Evolutionary conservation across 176 grass and related monocot species (phyloP).

Genomic region (Ananas comosus): DNA sequence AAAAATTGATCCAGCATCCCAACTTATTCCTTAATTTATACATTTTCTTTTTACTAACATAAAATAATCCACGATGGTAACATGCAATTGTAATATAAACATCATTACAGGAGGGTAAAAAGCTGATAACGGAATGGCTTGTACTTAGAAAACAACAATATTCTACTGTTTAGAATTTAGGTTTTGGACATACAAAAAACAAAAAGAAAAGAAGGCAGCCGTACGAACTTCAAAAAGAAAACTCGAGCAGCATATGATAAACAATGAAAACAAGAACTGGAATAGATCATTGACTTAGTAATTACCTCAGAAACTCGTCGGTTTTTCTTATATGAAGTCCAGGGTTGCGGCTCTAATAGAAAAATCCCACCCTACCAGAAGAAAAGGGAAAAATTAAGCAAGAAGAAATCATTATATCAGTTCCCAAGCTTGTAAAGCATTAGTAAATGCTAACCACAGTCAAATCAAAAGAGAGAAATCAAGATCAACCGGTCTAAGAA

Average conservation of each 20-base stretch:
- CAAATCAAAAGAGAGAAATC: constrained; percentile 6
- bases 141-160: no score
- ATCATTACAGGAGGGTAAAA: no score
- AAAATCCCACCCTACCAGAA: constrained; percentile 71
- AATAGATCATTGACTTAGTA: not conserved
- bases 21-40: no score
- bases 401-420: not conserved
- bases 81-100: no score
- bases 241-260: not conserved
- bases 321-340: constrained; percentile 85
- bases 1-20: not conserved
- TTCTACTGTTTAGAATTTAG: not conserved
- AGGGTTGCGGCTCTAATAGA: constrained; percentile 88
- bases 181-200: not conserved
- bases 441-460: no score
- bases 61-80: no score
- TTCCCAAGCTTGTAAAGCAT: no score
- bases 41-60: no score
- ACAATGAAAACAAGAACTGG: not conserved
- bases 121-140: no score
- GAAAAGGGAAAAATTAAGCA: constrained; percentile 9
- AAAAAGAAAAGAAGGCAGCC: not conserved
- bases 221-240: not conserved
- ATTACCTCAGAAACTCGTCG: constrained; percentile 62
- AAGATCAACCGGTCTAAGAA: constrained; percentile 66